These are phyloP conservation scores for Pachysolen tannophilus DNA, from an alignment of 805 yeast genomes.

Conservation along the genomic window DNA sequence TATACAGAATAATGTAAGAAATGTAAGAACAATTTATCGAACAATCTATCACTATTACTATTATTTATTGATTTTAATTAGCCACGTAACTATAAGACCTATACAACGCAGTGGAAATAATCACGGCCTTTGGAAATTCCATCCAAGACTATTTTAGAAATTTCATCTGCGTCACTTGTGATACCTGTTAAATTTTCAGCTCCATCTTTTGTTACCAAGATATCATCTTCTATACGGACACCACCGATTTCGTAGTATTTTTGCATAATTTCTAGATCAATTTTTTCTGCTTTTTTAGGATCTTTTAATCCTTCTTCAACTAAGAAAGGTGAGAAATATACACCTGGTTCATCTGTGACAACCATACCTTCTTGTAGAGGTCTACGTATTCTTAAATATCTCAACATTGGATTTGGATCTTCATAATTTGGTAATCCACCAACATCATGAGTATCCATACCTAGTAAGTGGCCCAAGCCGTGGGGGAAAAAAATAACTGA, in stretches of 20 bases:
- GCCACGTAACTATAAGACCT: too few relatives aligned
- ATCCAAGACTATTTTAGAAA: constrained; percentile 62
- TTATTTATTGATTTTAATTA: too few relatives aligned
- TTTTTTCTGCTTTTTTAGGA: constrained; percentile 43
- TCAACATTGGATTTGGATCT: constrained; percentile 71
- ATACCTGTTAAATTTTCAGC: constrained; percentile 74
- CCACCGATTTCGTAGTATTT: constrained; percentile 92
- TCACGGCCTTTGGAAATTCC: constrained; percentile 57
- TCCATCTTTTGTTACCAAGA: constrained; percentile 70
- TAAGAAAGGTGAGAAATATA: constrained; percentile 80
- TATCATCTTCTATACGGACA: constrained; percentile 92
- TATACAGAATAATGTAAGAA: too few relatives aligned
- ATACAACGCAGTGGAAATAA: constrained; percentile 56
- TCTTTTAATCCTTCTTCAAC: constrained; percentile 54
- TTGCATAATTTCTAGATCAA: constrained; percentile 58
- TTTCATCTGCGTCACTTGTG: constrained; percentile 81
- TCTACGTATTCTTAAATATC: constrained; percentile 77
- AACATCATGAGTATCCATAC: constrained; percentile 95
- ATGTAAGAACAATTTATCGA: too few relatives aligned
- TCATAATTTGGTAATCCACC: constrained; percentile 84
- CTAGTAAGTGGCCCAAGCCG: constrained; percentile 89
- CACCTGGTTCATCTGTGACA: constrained; percentile 92
- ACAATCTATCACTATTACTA: too few relatives aligned
- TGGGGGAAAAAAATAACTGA: constrained; percentile 87
- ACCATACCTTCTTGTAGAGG: constrained; percentile 69